Percentiles rank a stretch among this genome's conserved stretches.
phyloP scores from a whole-genome alignment of 768 basidiomycete genomes.

The Boletus pseudo-olivaceus region DNA sequence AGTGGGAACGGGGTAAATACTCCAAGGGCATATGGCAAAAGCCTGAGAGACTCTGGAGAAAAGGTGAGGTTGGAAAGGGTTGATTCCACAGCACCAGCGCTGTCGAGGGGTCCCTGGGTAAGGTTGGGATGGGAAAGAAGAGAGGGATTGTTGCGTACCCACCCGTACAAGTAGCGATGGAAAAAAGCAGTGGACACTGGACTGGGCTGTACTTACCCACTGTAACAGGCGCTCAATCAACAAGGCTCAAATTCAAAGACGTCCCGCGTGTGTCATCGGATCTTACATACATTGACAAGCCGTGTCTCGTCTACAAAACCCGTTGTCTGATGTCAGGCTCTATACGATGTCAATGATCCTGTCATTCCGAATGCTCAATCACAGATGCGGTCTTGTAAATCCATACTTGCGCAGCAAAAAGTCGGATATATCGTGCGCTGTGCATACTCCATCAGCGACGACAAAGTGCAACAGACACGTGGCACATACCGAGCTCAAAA shows the following conservation, averaged over 20 bases:
- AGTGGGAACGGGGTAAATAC: neutral
- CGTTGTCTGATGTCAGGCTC: neutral
- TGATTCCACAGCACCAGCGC: neutral
- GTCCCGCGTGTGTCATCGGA: neutral
- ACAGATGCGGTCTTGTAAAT: neutral
- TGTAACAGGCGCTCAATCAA: neutral
- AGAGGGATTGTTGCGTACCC: too few relatives aligned
- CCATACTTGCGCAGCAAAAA: conserved; percentile 21
- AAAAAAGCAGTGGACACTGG: neutral
- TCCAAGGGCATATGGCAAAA: neutral
- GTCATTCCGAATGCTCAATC: neutral
- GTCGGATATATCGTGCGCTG: conserved; percentile 26
- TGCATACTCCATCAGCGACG: neutral
- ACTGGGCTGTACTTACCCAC: neutral
- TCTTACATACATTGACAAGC: neutral
- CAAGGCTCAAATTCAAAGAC: neutral
- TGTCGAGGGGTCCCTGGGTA: conserved; percentile 9
- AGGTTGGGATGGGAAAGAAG: neutral
- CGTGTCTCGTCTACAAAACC: neutral
- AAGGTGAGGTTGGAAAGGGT: conserved; percentile 5
- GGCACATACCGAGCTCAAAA: conserved; percentile 26
- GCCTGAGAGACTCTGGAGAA: neutral
- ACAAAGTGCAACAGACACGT: neutral
- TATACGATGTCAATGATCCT: neutral
- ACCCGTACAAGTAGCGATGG: neutral